Percentiles rank a stretch among this genome's conserved stretches.
Conservation (phyloP, 2,329 filamentous ascomycete genomes). For the Thermoascus crustaceus region DNA sequence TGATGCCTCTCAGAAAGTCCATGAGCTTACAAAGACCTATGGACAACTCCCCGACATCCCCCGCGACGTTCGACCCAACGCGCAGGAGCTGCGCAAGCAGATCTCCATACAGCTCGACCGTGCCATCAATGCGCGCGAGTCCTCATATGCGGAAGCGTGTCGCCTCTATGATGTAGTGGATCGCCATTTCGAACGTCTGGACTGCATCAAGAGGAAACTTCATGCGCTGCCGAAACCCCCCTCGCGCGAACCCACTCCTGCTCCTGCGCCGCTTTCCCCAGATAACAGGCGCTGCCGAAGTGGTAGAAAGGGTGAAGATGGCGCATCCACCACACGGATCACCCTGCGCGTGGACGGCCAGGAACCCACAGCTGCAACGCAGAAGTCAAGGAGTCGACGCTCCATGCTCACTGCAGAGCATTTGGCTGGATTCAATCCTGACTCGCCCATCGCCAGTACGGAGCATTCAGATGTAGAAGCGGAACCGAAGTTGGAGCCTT, state of each 20-base stretch:
- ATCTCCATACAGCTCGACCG: constrained; percentile 50
- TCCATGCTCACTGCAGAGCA: constrained; percentile 28
- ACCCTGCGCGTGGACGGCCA: constrained; percentile 34
- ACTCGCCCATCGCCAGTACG: constrained; percentile 39
- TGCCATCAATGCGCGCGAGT: constrained; percentile 49
- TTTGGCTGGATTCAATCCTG: constrained; percentile 32
- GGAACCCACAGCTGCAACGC: constrained; percentile 13
- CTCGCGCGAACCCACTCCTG: constrained; percentile 52
- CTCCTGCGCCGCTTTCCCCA: constrained; percentile 19
- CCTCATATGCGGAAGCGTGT: constrained; percentile 48
- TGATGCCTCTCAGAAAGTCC: constrained; percentile 31
- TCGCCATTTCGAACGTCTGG: constrained; percentile 49
- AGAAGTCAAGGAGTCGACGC: constrained; percentile 31
- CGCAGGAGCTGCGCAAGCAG: constrained; percentile 44
- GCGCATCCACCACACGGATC: constrained; percentile 28
- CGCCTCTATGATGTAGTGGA: constrained; percentile 51
- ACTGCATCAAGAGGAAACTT: constrained; percentile 54
- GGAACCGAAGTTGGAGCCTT: constrained; percentile 19
- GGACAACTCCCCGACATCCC: constrained; percentile 45
- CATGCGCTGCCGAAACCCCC: constrained; percentile 53
- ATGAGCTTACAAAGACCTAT: constrained; percentile 36
- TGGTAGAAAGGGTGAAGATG: constrained; percentile 30
- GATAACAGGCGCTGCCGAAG: constrained; percentile 32
- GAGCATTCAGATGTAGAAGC: constrained; percentile 38
- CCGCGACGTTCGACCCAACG: constrained; percentile 42